Base-by-base conservation (phyloP, 2,329 filamentous ascomycete genomes). In the Colletotrichum orchidophilum region DNA sequence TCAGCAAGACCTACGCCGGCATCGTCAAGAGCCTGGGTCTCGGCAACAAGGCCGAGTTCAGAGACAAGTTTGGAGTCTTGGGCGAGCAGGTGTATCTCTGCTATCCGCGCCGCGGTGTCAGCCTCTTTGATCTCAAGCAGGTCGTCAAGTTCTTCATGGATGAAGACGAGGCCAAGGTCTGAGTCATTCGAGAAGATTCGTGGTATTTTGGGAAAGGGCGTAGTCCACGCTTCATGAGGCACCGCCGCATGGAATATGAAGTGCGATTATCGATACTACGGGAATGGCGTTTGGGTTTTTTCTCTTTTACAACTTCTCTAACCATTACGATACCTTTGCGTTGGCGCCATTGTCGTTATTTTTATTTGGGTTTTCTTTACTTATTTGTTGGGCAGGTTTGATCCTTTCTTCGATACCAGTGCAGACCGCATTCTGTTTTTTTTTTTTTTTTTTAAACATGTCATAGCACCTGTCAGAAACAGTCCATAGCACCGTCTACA, bases 111-210 rank as follows among this genome's bases (percentile, higher is more conserved):
- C 92, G 95, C 77, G 95, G 95, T 8, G 87, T 98, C 31, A 94
- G 94, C 1, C 90, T 95, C 55, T 90, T 91, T 73, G 95, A 95
- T 53, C 90, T 95, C 73, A 90, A 93, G 79, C 94, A 95, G n/a
- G 90, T 98, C 75, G 87, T 97, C 83, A 93, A 92, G 79, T 97
- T 97, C 84, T 96, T 97, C 80, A 93, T 96, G 81, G 94, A 94
- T 74, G 90, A 90, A 3, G 53, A 69, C 73, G 74, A 35, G 1
- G 59, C 13, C 73, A 75, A 60, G 39, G 18, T 13, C 52, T 29
- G 26, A 13, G 29, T 26, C 21, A 4, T 5, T 26, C n/a, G 39
- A 18, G 5, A 35, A 3, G 29, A 49, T 13, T 66, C 18, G 42
- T 13, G n/a, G 35, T 21, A 33, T 13, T n/a, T n/a, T 7, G 11